Base-by-base conservation (phyloP, 495 filamentous ascomycete genomes). In the Extremus antarcticus region DNA sequence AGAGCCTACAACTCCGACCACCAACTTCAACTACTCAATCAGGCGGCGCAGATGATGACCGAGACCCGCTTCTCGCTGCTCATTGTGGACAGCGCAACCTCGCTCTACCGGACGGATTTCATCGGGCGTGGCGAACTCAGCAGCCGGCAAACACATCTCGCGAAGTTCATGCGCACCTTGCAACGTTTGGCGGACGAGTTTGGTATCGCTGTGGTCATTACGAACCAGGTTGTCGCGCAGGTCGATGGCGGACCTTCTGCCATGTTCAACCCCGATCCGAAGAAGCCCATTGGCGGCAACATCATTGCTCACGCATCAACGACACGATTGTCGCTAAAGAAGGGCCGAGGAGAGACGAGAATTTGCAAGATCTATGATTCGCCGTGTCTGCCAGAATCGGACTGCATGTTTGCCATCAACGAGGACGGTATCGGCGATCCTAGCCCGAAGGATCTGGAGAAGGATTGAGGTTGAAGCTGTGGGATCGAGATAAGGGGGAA, bases 361-460 rank as follows among this genome's bases (percentile, higher is more conserved):
- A 83, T 98, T 52, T 96, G 94, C 70, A 96, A 95, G 78, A 97
- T 98, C 55, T 98, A 97, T 69, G 92, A 98, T 70, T 95, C 89
- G 63, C 92, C 92, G 9, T 98, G 92, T 71, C 72, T 98, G 56
- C 92, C 92, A 0, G 92, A 98, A 71, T 90, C 86, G 65, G 92
- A 98, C 68, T 94, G 89, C 66, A 74, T 96, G 61, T 98, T 98
- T 69, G 90, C 92, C 16, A 98, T 98, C 65, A 89, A 86, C 38
- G 92, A 96, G 70, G 88, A 95, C 69, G 92, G 92, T 20, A 98
- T 98, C 59, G 88, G 87, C 15, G 92, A 98, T 67, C 94, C 92
- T 23, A 88, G 81, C 58, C 90, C 92, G 25, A 98, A 97, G 73
- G 94, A 97, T 64, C 66, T 92, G 68, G 92, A 96, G 70, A 94